Evolutionary conservation across 78 protist species (phyloP), one percentile per base, ranked within the genome.

Genomic region (Isochrysis galbana): DNA sequence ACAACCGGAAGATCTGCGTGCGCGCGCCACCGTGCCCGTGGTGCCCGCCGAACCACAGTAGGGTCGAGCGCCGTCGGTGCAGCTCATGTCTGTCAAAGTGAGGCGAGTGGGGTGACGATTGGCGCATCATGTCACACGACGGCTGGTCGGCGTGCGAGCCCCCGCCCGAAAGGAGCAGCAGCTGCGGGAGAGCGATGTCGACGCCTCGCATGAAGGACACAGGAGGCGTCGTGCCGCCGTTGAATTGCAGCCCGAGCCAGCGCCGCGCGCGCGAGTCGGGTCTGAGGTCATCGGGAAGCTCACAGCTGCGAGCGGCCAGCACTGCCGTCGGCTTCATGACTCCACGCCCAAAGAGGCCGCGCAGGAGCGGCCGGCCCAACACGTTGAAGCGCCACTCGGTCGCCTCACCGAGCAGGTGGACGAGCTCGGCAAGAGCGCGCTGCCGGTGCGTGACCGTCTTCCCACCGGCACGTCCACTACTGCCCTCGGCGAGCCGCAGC

Each of bases 1-100:
- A 22, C 39, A 14, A 17, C 39, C 80, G 80, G 80, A 70, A 70
- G 42, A 70, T 2, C 17, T 22, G 80, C 41, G 80, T 70, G 42
- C 80, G 80, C 3, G 80, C 61, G 61, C 61, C 39, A 41, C 41
- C 80, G 41, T 70, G 80, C 44, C 80, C 80, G 41, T 36, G 80
- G 80, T 70, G 80, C 44, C 80, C 80, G 80, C 42, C 80, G 17
- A 70, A 70, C 42, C 36, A 70, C n/a, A 70, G 80, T 34, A 70
- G 41, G 29, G 14, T 70, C 39, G 80, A 3, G 41, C 80, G 80
- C 29, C 61, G 7, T 2, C 1, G 5, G 41, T 7, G n/a, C 42
- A 10, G 34, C 41, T 2, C 42, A 17, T 21, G 34, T 17, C 36
- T 2, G 32, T 22, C 42, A 34, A 70, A 70, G 80, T 19, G 29